Conservation (phyloP, 306 rosid species). For the Cercis canadensis region DNA sequence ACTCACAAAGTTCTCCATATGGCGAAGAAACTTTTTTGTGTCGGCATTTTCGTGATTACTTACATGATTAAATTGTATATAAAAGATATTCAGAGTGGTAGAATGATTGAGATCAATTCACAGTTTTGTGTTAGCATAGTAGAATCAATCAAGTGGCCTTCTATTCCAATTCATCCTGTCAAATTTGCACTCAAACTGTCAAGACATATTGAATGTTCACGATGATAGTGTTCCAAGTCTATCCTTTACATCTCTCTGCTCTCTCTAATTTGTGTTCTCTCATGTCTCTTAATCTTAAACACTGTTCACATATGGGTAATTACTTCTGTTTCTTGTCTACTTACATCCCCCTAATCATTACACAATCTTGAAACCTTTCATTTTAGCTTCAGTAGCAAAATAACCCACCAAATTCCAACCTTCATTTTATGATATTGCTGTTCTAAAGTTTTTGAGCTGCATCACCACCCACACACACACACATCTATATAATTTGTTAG, state of each 20-base stretch:
- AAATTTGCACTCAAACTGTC: neutral
- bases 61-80: neutral
- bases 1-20: neutral
- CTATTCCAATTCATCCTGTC: neutral
- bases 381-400: neutral
- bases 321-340: neutral
- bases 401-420: neutral
- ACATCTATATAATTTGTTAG: neutral
- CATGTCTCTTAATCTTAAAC: too few relatives aligned
- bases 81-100: neutral
- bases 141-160: neutral
- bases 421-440: neutral
- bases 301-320: too few relatives aligned
- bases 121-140: neutral
- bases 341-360: neutral
- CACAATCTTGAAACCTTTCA: neutral
- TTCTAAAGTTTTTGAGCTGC: too few relatives aligned
- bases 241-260: too few relatives aligned
- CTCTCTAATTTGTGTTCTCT: too few relatives aligned
- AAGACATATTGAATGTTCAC: too few relatives aligned
- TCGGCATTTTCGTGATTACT: neutral
- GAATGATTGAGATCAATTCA: too few relatives aligned
- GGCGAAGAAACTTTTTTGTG: neutral
- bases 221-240: too few relatives aligned
- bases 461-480: neutral